Conservation (phyloP, 2,329 filamentous ascomycete genomes). For the Orbilia javanica region DNA sequence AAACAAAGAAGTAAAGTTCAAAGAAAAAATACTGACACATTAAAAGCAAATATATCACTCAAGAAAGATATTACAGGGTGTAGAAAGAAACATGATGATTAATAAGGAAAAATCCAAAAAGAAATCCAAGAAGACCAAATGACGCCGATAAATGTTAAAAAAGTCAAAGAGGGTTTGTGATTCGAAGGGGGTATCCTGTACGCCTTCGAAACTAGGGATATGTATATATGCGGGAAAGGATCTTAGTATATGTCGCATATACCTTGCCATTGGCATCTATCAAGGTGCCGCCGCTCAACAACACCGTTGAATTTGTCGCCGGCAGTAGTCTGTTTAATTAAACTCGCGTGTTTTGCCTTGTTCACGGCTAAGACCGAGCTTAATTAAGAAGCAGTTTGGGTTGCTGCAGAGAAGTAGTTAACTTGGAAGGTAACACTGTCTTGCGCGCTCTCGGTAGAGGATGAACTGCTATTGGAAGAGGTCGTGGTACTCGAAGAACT, state of each 20-base stretch:
- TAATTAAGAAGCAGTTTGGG: neutral
- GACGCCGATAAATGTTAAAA: too few species aligned
- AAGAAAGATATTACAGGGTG: neutral
- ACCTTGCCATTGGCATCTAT: neutral
- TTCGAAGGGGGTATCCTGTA: neutral
- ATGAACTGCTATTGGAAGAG: constrained; percentile 1
- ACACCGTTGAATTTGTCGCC: neutral
- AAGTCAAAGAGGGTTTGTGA: too few species aligned
- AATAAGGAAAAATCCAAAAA: neutral
- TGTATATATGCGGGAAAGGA: neutral
- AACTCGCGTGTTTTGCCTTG: neutral
- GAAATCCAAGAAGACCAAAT: too few species aligned
- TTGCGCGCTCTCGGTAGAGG: neutral
- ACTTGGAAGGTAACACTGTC: constrained; percentile 15
- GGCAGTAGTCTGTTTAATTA: neutral
- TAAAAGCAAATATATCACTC: neutral
- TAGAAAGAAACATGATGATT: neutral
- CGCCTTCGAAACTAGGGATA: neutral
- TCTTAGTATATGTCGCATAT: neutral
- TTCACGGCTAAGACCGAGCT: neutral
- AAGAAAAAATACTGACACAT: neutral
- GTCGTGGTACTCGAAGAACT: neutral
- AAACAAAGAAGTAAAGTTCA: neutral
- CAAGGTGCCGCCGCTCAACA: neutral
- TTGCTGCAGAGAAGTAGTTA: constrained; percentile 13